Conservation (phyloP, 768 basidiomycete genomes). For the Stropharia rugosoannulata region DNA sequence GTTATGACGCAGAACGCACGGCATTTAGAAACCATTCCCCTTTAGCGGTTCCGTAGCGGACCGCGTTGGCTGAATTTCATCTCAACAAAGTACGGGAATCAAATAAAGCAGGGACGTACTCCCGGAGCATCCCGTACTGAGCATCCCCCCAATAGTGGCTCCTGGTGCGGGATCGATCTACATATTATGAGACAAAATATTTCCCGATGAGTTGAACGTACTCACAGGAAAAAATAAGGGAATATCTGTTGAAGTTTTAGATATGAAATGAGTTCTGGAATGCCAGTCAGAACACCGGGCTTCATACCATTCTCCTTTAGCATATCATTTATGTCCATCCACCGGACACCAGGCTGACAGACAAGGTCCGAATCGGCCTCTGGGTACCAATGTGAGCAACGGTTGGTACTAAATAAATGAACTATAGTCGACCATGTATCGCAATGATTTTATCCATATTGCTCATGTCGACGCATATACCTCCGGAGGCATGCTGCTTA, state of each 20-base stretch:
- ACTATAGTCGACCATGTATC: slow-evolving; percentile 55
- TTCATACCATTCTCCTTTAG: slow-evolving; percentile 56
- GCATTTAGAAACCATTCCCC: slow-evolving; percentile 90
- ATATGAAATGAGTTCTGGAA: not conserved
- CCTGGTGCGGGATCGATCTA: slow-evolving; percentile 77
- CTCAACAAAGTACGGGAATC: not conserved
- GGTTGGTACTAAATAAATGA: not conserved
- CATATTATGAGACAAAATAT: not conserved
- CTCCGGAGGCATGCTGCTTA: slow-evolving; percentile 42
- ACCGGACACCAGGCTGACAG: slow-evolving; percentile 70
- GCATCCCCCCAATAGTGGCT: slow-evolving; percentile 85
- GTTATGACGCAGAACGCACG: slow-evolving; percentile 33
- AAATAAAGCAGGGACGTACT: slow-evolving; percentile 41
- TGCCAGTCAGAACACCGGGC: not conserved
- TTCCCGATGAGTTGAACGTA: not conserved
- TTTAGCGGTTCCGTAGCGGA: slow-evolving; percentile 86
- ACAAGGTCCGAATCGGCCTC: slow-evolving; percentile 72
- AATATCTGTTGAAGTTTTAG: slow-evolving; percentile 43
- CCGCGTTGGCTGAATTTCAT: slow-evolving; percentile 61
- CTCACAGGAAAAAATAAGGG: slow-evolving; percentile 82
- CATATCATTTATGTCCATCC: slow-evolving; percentile 72
- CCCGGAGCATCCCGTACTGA: slow-evolving; percentile 84
- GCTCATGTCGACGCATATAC: slow-evolving; percentile 80
- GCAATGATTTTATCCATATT: slow-evolving; percentile 77
- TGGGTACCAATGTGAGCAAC: slow-evolving; percentile 19